Percentiles rank a stretch among this genome's conserved stretches.
Evolutionary conservation across 768 basidiomycete species (phyloP).

Genomic region (Trametes meyenii): DNA sequence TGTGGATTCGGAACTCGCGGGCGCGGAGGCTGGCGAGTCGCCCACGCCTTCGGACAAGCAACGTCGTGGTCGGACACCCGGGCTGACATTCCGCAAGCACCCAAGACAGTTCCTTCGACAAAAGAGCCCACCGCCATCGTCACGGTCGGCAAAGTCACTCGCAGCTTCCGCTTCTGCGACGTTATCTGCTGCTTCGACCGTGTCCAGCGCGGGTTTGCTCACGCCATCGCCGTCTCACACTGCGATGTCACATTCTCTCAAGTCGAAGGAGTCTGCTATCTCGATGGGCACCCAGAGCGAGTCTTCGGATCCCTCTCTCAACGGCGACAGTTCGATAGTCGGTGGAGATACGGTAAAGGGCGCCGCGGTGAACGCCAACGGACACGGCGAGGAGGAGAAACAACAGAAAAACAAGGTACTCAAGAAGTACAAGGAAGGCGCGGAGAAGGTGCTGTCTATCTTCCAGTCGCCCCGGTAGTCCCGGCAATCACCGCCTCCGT

Average conservation of each 20-base stretch:
- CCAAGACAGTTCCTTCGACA: slow-evolving; percentile 74
- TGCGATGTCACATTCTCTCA: slow-evolving; percentile 67
- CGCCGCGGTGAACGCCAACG: slow-evolving; percentile 23
- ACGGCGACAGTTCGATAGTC: slow-evolving; percentile 44
- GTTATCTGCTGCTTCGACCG: slow-evolving; percentile 44
- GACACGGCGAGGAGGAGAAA: slow-evolving; percentile 48
- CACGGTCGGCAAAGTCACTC: slow-evolving; percentile 42
- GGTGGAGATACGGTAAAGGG: slow-evolving; percentile 37
- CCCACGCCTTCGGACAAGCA: slow-evolving; percentile 54
- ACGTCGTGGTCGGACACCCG: slow-evolving; percentile 68
- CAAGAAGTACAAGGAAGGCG: slow-evolving; percentile 86
- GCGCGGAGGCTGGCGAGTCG: slow-evolving; percentile 40
- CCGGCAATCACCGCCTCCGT: background rate
- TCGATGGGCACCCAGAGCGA: slow-evolving; percentile 73
- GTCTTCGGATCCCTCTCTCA: slow-evolving; percentile 70
- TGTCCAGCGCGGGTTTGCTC: slow-evolving; percentile 53
- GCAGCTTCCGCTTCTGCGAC: slow-evolving; percentile 51
- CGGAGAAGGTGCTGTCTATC: slow-evolving; percentile 82
- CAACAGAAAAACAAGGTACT: slow-evolving; percentile 68
- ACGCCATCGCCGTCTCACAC: slow-evolving; percentile 66
- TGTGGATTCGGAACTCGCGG: slow-evolving; percentile 49
- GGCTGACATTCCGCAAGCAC: slow-evolving; percentile 71
- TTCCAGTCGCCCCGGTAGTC: slow-evolving; percentile 67
- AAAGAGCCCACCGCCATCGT: slow-evolving; percentile 61
- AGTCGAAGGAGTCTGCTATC: slow-evolving; percentile 76